phyloP scores from a whole-genome alignment of 2,329 filamentous ascomycete genomes.

The Lecanicillium sp. region DNA sequence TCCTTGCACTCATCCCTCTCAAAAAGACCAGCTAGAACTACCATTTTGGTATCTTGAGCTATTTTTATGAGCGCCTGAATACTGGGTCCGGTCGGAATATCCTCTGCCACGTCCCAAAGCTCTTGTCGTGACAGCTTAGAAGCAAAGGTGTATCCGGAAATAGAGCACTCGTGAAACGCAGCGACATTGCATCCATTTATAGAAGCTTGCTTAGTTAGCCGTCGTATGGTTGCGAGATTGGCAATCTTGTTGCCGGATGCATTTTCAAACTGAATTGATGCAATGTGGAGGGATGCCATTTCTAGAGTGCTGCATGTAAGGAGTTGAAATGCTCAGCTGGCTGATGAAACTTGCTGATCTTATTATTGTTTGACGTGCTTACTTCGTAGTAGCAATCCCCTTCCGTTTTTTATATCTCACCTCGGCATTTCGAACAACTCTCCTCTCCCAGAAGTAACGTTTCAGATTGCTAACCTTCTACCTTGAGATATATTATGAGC shows the following conservation, averaged over 20 bases:
- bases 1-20: slow-evolving; percentile 6
- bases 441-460: too few relatives aligned
- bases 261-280: slow-evolving; percentile 10
- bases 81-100: slow-evolving; percentile 4
- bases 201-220: slow-evolving; percentile 5
- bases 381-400: too few relatives aligned
- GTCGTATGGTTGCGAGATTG: slow-evolving; percentile 8
- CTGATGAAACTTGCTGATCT: too few relatives aligned
- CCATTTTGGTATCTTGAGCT: slow-evolving; percentile 1
- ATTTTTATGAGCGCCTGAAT: slow-evolving; percentile 3
- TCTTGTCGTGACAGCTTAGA: slow-evolving; percentile 1
- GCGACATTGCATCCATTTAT: slow-evolving; percentile 2
- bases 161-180: slow-evolving; percentile 11
- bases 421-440: too few relatives aligned
- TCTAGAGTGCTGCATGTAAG: too few relatives aligned
- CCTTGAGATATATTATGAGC: too few relatives aligned
- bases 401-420: too few relatives aligned
- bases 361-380: too few relatives aligned
- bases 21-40: slow-evolving; percentile 10
- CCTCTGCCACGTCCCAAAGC: slow-evolving; percentile 7
- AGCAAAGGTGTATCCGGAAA: slow-evolving; percentile 11
- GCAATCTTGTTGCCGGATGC: slow-evolving; percentile 9
- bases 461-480: too few relatives aligned
- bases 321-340: too few relatives aligned
- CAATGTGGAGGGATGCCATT: slow-evolving; percentile 5